Conservation (phyloP, 805 yeast genomes). For the Wickerhamiella dianesei region DNA sequence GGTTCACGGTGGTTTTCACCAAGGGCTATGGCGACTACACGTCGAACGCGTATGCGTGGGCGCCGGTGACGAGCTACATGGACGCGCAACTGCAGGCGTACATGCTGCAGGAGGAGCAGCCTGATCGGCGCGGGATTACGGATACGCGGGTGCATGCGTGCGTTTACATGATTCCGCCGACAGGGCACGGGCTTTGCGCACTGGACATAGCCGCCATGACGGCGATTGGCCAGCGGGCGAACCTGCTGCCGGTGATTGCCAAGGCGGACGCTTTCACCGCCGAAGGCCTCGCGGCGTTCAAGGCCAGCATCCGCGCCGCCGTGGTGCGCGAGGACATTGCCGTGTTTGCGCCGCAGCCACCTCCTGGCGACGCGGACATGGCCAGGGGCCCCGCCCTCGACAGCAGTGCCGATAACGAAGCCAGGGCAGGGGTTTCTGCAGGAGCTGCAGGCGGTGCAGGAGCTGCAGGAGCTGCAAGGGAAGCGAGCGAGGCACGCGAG, state of each 20-base stretch:
- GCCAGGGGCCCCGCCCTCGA: too few relatives aligned
- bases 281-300: conserved; percentile 52
- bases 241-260: conserved; percentile 79
- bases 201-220: conserved; percentile 83
- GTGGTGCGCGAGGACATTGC: conserved; percentile 74
- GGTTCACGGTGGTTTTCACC: conserved; percentile 74
- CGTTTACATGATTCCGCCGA: conserved; percentile 79
- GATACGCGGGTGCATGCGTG: conserved; percentile 88
- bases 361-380: too few relatives aligned
- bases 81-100: conserved; percentile 82
- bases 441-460: not conserved
- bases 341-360: conserved; percentile 34
- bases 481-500: too few relatives aligned
- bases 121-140: conserved; percentile 37
- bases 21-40: conserved; percentile 91
- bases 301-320: conserved; percentile 59
- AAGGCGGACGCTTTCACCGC: conserved; percentile 77
- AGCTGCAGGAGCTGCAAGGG: too few relatives aligned
- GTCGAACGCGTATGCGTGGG: conserved; percentile 76
- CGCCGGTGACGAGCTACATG: conserved; percentile 71
- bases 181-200: conserved; percentile 78
- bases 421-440: not conserved
- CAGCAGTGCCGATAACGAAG: not conserved
- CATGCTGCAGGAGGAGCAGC: conserved; percentile 92
- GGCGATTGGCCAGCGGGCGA: conserved; percentile 63